These are phyloP conservation scores for Tagetes patula DNA, from an alignment of 129 eudicot genomes.

Conservation along the genomic window DNA sequence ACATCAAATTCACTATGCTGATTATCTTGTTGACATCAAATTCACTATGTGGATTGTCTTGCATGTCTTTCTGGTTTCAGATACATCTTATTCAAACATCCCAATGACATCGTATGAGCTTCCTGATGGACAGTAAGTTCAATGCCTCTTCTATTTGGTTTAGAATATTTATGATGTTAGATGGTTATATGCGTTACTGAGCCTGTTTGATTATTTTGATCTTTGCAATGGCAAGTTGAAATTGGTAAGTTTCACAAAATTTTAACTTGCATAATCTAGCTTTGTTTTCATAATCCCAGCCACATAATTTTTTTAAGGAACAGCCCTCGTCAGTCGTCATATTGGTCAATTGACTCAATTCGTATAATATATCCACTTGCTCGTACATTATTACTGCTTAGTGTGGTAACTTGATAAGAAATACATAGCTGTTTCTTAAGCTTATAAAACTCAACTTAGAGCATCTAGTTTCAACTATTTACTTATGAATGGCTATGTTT, in stretches of 20 bases:
- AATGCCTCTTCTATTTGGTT: conserved; percentile 6
- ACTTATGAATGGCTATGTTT: background rate
- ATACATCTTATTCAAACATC: conserved; percentile 84
- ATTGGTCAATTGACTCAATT: background rate
- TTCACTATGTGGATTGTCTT: conserved; percentile 21
- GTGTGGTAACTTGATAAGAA: background rate
- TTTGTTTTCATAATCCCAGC: background rate
- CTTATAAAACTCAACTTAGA: background rate
- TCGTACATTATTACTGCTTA: background rate
- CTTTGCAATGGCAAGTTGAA: conserved; percentile 8
- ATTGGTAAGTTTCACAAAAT: conserved; percentile 11
- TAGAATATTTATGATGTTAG: conserved; percentile 13
- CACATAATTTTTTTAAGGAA: background rate
- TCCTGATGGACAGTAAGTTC: conserved; percentile 99
- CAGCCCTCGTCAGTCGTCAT: background rate
- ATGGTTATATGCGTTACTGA: conserved; percentile 1
- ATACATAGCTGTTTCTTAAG: conserved; percentile 11
- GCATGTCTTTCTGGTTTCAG: conserved; percentile 38
- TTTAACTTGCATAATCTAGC: background rate
- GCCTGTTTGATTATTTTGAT: conserved; percentile 13
- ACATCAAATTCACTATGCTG: conserved; percentile 16
- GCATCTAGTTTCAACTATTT: background rate
- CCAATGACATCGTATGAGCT: conserved; percentile 99
- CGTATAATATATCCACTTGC: background rate
- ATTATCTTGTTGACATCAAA: conserved; percentile 5